Percentiles rank a stretch among this genome's conserved stretches.
These are phyloP conservation scores for Spinellus fusiger DNA, from an alignment of 192 early-diverging fungal genomes.

Conservation along the genomic window DNA sequence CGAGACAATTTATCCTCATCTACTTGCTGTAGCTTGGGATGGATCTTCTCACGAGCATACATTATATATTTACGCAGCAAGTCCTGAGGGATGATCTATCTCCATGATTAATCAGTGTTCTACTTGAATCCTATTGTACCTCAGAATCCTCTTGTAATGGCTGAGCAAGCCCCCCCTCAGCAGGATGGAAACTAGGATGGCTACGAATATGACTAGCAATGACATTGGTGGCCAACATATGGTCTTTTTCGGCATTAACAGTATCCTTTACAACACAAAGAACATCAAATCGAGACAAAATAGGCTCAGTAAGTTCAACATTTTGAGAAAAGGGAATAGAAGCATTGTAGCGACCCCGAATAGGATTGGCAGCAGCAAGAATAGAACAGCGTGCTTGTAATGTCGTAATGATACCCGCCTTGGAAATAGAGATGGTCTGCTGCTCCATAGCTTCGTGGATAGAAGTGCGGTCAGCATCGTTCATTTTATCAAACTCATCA, in stretches of 20 bases:
- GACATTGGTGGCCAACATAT: slow-evolving; percentile 88
- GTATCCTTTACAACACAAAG: slow-evolving; percentile 94
- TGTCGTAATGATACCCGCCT: slow-evolving; percentile 82
- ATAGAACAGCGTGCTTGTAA: slow-evolving; percentile 82
- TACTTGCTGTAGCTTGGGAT: slow-evolving; percentile 76
- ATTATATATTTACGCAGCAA: slow-evolving; percentile 83
- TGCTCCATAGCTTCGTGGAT: slow-evolving; percentile 97
- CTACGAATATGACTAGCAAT: slow-evolving; percentile 87
- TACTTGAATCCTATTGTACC: slow-evolving; percentile 37
- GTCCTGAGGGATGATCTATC: slow-evolving; percentile 75
- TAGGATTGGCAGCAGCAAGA: slow-evolving; percentile 78
- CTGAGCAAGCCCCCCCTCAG: slow-evolving; percentile 29
- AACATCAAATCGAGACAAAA: slow-evolving; percentile 96
- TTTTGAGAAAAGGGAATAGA: slow-evolving; percentile 92
- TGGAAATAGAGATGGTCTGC: slow-evolving; percentile 82
- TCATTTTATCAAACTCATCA: slow-evolving; percentile 92
- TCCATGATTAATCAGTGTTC: not conserved
- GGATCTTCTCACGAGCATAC: slow-evolving; percentile 73
- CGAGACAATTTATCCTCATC: slow-evolving; percentile 85
- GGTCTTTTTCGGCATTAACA: slow-evolving; percentile 86
- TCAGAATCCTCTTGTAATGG: slow-evolving; percentile 45
- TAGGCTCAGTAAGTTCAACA: slow-evolving; percentile 97
- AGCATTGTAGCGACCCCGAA: slow-evolving; percentile 82
- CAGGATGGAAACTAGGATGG: slow-evolving; percentile 62
- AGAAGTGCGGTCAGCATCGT: slow-evolving; percentile 82